Evolutionary conservation across 169 alveolate genomes (phyloP), one percentile per base, ranked within the genome.

Genomic region (Babesia gibsoni): DNA sequence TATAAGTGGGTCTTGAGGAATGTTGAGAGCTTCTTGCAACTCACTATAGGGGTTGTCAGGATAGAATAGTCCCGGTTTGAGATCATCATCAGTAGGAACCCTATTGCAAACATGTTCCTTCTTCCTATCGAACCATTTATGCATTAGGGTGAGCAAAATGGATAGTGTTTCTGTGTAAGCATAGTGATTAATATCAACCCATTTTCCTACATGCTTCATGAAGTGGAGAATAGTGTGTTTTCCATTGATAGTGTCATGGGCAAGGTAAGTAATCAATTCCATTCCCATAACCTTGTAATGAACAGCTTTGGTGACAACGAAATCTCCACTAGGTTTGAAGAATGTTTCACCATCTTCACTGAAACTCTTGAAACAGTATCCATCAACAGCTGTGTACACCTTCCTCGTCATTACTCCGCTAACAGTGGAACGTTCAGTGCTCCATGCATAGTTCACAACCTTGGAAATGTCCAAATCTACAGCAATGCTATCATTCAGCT

Each of bases 211-310:
- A 45, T 49, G 57, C 45, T 23, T 43, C 59, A 61, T 0, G 46
- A 20, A 43, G 58, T 29, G 46, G 41, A 45, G 58, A 4, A 45
- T 8, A n/a, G 37, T n/a, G 29, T 36, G 3, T 18, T 23, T 61
- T 7, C 72, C 59, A 4, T 18, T 43, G 36, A 3, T 10, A 25
- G 12, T 27, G 72, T 61, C 58, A 20, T 12, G 10, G n/a, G 72
- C 72, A 20, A 22, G 20, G 58, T 30, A 61, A 1, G 27, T 58
- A 25, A 61, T 45, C 4, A 61, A 58, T 12, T 61, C 72, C 18
- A 61, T 10, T 7, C 58, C 72, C 27, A 20, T 12, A 45, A 45
- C 45, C 58, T 27, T 42, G 72, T 61, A 61, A 58, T 61, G 72
- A n/a, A 61, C 8, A 16, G 58, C 58, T 35, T 61, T 22, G 48